Evolutionary conservation across 176 grass and related monocot species (phyloP).

Genomic region (Bromus sterilis): DNA sequence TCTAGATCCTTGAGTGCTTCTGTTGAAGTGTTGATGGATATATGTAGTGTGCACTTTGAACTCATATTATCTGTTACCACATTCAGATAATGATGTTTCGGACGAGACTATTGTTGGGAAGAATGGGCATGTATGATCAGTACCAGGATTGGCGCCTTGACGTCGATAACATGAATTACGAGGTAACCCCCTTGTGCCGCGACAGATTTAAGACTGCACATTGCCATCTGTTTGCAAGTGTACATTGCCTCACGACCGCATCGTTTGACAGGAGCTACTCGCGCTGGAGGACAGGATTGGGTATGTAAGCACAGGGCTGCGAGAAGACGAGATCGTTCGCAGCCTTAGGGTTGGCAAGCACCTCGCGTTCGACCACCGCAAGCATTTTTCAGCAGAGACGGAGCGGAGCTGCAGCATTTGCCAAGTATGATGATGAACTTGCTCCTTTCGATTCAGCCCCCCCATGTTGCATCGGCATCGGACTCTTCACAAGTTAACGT

Average conservation of each 20-base stretch:
- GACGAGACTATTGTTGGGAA: conserved; percentile 58
- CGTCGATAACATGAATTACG: conserved; percentile 93
- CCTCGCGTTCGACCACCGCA: conserved; percentile 39
- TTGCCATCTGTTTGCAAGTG: neutral
- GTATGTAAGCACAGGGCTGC: conserved; percentile 85
- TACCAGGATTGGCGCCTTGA: conserved; percentile 87
- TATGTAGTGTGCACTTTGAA: neutral
- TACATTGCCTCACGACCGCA: neutral
- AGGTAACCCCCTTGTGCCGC: conserved; percentile 28
- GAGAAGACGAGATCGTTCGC: conserved; percentile 56
- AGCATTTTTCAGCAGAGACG: conserved; percentile 37
- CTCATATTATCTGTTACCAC: neutral
- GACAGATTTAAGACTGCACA: neutral
- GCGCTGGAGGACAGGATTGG: conserved; percentile 77
- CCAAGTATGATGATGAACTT: conserved; percentile 27
- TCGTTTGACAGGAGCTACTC: conserved; percentile 59
- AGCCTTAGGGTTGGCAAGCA: conserved; percentile 52
- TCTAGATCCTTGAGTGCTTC: neutral
- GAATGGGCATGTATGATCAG: conserved; percentile 66
- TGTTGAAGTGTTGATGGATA: neutral
- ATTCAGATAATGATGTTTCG: conserved; percentile 89
- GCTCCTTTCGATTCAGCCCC: neutral
- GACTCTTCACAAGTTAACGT: neutral
- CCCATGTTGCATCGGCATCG: neutral
- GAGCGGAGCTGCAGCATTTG: conserved; percentile 79